Conservation (phyloP, 2,329 filamentous ascomycete species). For the Microdochium trichocladiopsis region DNA sequence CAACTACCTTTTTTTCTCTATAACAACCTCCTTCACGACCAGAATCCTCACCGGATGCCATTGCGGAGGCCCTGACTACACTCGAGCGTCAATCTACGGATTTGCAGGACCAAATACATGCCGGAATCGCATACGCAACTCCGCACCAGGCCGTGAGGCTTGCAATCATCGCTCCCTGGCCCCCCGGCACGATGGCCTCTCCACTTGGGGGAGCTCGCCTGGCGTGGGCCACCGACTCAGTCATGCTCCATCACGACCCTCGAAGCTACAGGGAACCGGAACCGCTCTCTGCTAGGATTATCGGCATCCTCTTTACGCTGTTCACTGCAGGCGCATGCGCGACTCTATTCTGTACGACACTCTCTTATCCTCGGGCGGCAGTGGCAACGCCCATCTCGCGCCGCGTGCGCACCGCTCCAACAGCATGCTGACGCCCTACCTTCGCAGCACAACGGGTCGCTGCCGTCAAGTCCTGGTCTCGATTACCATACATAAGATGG, state of each 20-base stretch:
- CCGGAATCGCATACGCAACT: not conserved
- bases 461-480: not conserved
- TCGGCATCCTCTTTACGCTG: not conserved
- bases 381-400: not conserved
- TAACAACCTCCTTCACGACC: too few species aligned
- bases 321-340: not conserved
- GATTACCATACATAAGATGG: not conserved
- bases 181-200: not conserved
- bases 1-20: too few species aligned
- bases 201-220: not conserved
- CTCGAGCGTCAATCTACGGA: not conserved
- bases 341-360: not conserved
- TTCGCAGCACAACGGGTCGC: not conserved
- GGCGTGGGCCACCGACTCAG: not conserved
- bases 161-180: not conserved
- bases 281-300: not conserved
- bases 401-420: too few species aligned
- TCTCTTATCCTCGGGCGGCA: not conserved
- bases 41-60: too few species aligned
- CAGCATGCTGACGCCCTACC: not conserved
- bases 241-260: not conserved
- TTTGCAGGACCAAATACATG: not conserved
- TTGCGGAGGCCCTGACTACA: not conserved
- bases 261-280: not conserved
- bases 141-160: not conserved